Evolutionary conservation across 2,329 filamentous ascomycete genomes (phyloP), one percentile per base, ranked within the genome.

Genomic region (Arthroderma sp.): DNA sequence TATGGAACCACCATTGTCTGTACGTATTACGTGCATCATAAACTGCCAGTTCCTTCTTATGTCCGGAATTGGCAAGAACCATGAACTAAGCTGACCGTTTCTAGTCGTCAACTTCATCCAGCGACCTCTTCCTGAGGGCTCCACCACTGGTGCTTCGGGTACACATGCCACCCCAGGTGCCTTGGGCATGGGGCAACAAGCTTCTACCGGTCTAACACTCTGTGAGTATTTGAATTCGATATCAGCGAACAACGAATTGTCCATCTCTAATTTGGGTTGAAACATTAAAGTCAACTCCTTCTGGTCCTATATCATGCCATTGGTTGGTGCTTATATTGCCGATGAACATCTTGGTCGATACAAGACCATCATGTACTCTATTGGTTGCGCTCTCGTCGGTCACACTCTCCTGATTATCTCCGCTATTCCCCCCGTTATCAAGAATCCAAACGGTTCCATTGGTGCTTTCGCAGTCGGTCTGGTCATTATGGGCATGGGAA

Each of bases 281-380:
- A n/a, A 27, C 3, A 3, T n/a, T 31, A 33, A 38, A 57, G 54
- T 80, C 60, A 80, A 80, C 59, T 64, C 70, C 51, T 80, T 80
- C 61, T 80, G 77, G 63, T 71, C 74, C 39, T 79, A 78, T 53
- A 48, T 78, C 43, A 77, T 75, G 63, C 76, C 76, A 38, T 62
- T 80, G 9, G 50, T 72, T 7, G 77, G 77, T 50, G 75, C 70
- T 7, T 76, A 69, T 53, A 55, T 81, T 48, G 80, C 83, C 7
- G 83, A 87, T 63, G 73, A 78, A 51, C 80, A 79, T 56, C 72
- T 75, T 57, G 81, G 81, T 31, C 79, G 80, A 48, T 85, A 78
- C 65, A 72, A 74, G 52, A 84, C 81, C 27, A 84, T 85, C 53
- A 71, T 80, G 59, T 74, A 75, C 56, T 81, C 82, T 52, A 80